These are phyloP conservation scores for Chimonanthus salicifolius DNA, from an alignment of 164 flowering plant species.

Conservation along the genomic window DNA sequence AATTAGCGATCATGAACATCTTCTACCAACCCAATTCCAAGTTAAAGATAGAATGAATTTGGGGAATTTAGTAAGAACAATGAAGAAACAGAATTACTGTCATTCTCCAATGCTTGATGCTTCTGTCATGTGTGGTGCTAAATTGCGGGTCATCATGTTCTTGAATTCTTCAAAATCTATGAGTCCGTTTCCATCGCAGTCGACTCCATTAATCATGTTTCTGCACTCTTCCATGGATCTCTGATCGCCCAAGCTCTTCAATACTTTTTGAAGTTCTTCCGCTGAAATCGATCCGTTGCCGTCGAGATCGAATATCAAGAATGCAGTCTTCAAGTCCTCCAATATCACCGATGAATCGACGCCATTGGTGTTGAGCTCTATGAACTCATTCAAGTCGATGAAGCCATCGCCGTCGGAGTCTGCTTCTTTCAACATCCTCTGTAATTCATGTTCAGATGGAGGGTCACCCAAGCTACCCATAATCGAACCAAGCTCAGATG, in stretches of 20 bases:
- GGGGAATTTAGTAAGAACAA: not conserved
- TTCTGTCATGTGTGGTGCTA: not conserved
- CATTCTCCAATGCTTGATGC: not conserved
- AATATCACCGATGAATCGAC: constrained; percentile 36
- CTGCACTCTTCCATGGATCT: constrained; percentile 52
- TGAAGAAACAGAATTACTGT: not conserved
- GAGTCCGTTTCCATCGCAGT: constrained; percentile 57
- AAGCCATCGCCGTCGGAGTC: constrained; percentile 78
- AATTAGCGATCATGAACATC: not conserved
- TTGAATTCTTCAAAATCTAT: constrained; percentile 70
- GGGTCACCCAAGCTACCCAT: constrained; percentile 53
- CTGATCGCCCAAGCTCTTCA: constrained; percentile 56
- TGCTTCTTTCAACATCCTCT: constrained; percentile 44
- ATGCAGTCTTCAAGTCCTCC: constrained; percentile 54
- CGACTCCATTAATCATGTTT: constrained; percentile 73
- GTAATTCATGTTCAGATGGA: constrained; percentile 47
- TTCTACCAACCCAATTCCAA: not conserved
- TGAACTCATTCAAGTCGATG: constrained; percentile 60
- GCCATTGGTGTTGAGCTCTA: constrained; percentile 57
- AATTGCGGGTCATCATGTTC: constrained; percentile 56
- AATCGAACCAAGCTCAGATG: constrained; percentile 58
- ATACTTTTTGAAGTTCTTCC: constrained; percentile 56
- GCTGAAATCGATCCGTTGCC: constrained; percentile 66
- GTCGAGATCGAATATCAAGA: constrained; percentile 62
- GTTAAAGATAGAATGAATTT: not conserved